Evolutionary conservation across 1,284 basidiomycete species (phyloP).

Genomic region (Pterulicium gracile): DNA sequence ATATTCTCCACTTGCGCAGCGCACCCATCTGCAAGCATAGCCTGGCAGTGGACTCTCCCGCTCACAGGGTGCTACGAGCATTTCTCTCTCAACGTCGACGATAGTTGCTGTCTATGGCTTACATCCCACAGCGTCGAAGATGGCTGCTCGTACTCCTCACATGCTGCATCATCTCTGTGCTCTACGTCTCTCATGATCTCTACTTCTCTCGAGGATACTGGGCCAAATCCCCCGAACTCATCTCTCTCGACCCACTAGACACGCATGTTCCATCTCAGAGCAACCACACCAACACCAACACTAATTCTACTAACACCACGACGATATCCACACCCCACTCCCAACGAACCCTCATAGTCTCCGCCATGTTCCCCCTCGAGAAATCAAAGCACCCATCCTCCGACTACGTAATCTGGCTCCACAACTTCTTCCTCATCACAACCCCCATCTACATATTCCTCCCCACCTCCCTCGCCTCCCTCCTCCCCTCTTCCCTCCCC

Average conservation of each 20-base stretch:
- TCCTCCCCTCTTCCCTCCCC: constrained; percentile 21
- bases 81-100: no score
- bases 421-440: constrained; percentile 29
- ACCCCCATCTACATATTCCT: constrained; percentile 44
- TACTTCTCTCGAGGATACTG: background rate
- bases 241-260: background rate
- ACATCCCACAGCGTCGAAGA: background rate
- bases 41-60: no score
- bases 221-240: background rate
- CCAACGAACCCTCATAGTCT: constrained; percentile 33
- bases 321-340: background rate
- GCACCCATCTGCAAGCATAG: no score
- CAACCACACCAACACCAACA: no score
- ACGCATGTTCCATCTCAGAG: background rate
- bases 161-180: background rate
- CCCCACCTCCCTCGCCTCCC: constrained; percentile 25
- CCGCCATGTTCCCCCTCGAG: constrained; percentile 37
- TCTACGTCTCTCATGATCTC: background rate
- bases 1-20: no score
- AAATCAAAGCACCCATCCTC: constrained; percentile 35
- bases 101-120: no score
- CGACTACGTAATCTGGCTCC: constrained; percentile 33
- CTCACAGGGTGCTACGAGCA: no score
- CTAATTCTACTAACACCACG: no score
- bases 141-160: background rate